Percentiles rank a stretch among this genome's conserved stretches.
Conservation (phyloP, 345 rosid species). For the Firmiana major region DNA sequence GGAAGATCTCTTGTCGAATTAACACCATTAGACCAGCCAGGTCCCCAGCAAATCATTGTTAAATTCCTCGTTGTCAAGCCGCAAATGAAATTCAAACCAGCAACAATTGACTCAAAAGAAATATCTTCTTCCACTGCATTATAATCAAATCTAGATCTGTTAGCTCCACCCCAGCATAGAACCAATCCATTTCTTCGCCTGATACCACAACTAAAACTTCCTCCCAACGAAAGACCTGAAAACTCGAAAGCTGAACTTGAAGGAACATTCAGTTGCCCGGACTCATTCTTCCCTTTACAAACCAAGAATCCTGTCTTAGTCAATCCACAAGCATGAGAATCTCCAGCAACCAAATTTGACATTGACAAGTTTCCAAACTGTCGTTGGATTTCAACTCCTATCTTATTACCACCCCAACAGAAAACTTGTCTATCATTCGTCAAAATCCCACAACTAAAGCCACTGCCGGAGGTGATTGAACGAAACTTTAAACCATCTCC, state of each 20-base stretch:
- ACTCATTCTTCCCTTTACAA: conserved; percentile 42
- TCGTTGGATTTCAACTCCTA: conserved; percentile 32
- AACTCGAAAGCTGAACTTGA: conserved; percentile 40
- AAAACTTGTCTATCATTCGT: conserved; percentile 27
- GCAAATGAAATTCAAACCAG: conserved; percentile 46
- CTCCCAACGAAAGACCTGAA: conserved; percentile 37
- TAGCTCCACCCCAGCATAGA: conserved; percentile 49
- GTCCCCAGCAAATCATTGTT: conserved; percentile 50
- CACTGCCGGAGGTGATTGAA: conserved; percentile 48
- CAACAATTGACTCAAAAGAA: conserved; percentile 45
- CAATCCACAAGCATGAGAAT: conserved; percentile 56
- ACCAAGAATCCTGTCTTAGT: conserved; percentile 31
- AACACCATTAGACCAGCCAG: conserved; percentile 34
- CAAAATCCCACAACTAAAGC: conserved; percentile 54
- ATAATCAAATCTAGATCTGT: conserved; percentile 14
- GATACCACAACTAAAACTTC: conserved; percentile 42
- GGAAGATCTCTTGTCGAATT: conserved; percentile 19
- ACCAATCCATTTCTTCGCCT: conserved; percentile 36
- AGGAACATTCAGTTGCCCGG: conserved; percentile 39
- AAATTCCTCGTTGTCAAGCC: conserved; percentile 46
- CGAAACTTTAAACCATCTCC: conserved; percentile 26
- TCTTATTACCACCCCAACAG: conserved; percentile 45
- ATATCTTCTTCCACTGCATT: conserved; percentile 9
- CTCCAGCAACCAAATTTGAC: conserved; percentile 43
- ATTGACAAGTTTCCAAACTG: conserved; percentile 39